Evolutionary conservation across 257 asterid genomes (phyloP), one percentile per base, ranked within the genome.

Genomic region (Solanum arcanum): DNA sequence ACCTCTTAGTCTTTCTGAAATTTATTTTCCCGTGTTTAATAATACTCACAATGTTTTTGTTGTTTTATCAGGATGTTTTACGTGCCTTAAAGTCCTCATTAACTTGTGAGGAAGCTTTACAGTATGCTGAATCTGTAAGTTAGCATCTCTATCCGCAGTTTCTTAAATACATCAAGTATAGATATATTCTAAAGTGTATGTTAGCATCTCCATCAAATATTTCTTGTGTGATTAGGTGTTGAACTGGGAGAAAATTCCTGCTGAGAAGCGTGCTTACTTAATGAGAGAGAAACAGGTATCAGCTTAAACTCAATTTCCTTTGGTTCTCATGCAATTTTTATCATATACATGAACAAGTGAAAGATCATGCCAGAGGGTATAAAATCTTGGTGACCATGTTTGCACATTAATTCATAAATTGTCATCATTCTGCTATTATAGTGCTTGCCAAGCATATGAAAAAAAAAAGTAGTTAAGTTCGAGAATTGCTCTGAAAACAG

Each of bases 201-300:
- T 21, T 21, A 21, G 82, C 82, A 37, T 74, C 52, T 74, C 31
- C 31, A 74, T 27, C 52, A 59, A 31, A 21, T 11, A 64, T 49
- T 88, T 47, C 72, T 74, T 75, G 78, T 83, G 74, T 18, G 39
- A 33, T 77, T 80, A 95, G 99, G 96, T 95, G 88, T 87, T 97
- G 91, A 89, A 89, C 87, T 95, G 98, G 99, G 93, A 90, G 95
- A 93, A 94, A 90, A 92, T 97, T 91, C 98, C 99, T 80, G 92
- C 96, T 29, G 99, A 95, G 88, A 92, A 88, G 91, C 99, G 99
- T 89, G 98, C 95, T 90, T 91, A 95, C 91, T 68, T 97, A 89
- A 92, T 89, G 95, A 94, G 96, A 92, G 98, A 95, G 86, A 97
- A 97, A 88, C 98, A 97, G 95, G 99, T 94, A 83, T 62, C 35